phyloP scores from a whole-genome alignment of 2,329 filamentous ascomycete species.

The Bimuria novae-zelandiae region DNA sequence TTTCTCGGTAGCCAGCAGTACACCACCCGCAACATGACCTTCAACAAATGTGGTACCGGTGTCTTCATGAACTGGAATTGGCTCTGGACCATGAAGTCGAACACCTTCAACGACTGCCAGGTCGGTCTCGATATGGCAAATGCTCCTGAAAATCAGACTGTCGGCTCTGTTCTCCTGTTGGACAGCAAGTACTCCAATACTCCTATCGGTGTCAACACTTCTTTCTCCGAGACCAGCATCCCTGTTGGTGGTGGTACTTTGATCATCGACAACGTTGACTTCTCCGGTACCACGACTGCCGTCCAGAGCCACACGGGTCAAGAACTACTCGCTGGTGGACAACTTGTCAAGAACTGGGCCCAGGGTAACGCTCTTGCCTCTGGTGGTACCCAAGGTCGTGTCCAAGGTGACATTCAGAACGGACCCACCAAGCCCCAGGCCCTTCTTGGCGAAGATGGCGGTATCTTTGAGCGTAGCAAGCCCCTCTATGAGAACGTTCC shows the following conservation, averaged over 20 bases:
- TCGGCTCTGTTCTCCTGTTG: constrained; percentile 82
- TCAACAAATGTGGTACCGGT: constrained; percentile 55
- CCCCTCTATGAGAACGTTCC: constrained; percentile 79
- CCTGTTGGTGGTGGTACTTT: constrained; percentile 77
- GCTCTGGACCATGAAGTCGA: constrained; percentile 55
- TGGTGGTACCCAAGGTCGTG: constrained; percentile 47
- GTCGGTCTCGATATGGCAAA: constrained; percentile 57
- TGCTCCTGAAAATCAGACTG: constrained; percentile 68
- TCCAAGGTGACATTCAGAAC: constrained; percentile 60
- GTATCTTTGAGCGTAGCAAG: constrained; percentile 80
- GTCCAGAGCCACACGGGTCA: constrained; percentile 64
- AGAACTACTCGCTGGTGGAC: constrained; percentile 70
- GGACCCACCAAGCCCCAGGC: constrained; percentile 66
- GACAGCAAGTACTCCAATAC: constrained; percentile 82
- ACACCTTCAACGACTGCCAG: constrained; percentile 53
- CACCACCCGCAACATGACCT: constrained; percentile 56
- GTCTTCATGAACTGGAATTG: constrained; percentile 62
- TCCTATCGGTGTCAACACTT: constrained; percentile 74
- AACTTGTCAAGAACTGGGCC: constrained; percentile 71
- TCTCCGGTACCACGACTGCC: constrained; percentile 69
- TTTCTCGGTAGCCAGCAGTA: constrained; percentile 69
- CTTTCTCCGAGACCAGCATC: constrained; percentile 71
- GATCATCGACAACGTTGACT: constrained; percentile 88
- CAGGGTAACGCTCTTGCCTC: constrained; percentile 77
- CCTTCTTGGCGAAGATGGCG: constrained; percentile 69